These are phyloP conservation scores for Eucalyptus camaldulensis DNA, from an alignment of 345 rosid species.

Conservation along the genomic window DNA sequence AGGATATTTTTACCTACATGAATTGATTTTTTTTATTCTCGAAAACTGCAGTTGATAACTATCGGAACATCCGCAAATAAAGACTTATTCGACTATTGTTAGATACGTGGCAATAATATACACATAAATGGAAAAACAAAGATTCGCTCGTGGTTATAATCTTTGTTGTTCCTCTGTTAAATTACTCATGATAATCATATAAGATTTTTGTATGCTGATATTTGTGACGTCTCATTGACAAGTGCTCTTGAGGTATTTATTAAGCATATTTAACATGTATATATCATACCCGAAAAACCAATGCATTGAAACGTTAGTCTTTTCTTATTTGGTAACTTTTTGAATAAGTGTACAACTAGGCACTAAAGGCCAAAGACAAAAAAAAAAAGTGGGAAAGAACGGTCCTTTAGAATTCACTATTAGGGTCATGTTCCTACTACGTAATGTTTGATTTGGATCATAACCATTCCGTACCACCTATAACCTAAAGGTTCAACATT, in stretches of 20 bases:
- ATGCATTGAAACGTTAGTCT: not conserved
- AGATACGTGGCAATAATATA: not conserved
- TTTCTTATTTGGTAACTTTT: not conserved
- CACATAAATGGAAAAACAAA: not conserved
- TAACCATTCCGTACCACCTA: rapidly evolving
- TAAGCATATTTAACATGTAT: not conserved
- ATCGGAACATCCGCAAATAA: not conserved
- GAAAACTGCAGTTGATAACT: not conserved
- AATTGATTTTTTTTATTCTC: not conserved
- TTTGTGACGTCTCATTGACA: not conserved
- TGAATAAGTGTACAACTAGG: not conserved
- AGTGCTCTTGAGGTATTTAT: not conserved
- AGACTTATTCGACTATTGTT: not conserved
- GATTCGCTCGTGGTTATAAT: not conserved
- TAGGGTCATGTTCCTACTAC: rapidly evolving
- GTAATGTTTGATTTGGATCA: not conserved
- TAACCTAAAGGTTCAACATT: not conserved
- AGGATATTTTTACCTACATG: not conserved
- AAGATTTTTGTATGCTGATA: not conserved
- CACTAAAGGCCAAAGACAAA: not conserved
- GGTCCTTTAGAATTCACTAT: not conserved
- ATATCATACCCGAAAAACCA: not conserved
- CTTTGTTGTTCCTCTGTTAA: not conserved
- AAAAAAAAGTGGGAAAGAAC: not conserved
- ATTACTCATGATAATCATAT: not conserved